These are phyloP conservation scores for Backusella parvicylindrica DNA, from an alignment of 192 early-diverging fungal species.

Conservation along the genomic window DNA sequence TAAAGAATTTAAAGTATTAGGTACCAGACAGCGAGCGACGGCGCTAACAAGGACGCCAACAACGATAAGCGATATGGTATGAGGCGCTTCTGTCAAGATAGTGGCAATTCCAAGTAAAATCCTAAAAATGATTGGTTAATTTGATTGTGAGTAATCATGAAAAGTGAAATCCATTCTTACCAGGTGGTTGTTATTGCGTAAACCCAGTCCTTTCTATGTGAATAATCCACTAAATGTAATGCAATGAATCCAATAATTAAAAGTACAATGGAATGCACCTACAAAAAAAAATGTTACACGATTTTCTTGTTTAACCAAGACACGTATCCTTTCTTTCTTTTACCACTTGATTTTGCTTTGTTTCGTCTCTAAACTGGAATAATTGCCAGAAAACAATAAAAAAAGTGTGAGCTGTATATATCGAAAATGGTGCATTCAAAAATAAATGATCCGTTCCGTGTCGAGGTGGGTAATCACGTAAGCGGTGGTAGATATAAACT, in stretches of 20 bases:
- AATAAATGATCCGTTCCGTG: conserved; percentile 30
- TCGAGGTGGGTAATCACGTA: conserved; percentile 34
- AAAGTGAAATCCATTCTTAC: conserved; percentile 1
- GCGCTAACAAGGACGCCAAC: conserved; percentile 32
- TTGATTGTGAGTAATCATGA: not conserved
- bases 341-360: conserved; percentile 1
- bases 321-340: not conserved
- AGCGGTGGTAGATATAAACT: conserved; percentile 26
- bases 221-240: conserved; percentile 28
- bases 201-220: conserved; percentile 32
- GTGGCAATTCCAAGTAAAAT: conserved; percentile 13
- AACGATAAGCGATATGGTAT: conserved; percentile 25
- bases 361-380: conserved; percentile 20
- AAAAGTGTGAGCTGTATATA: conserved; percentile 25
- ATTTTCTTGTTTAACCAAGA: not conserved
- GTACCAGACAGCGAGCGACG: conserved; percentile 26
- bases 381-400: conserved; percentile 16
- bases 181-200: conserved; percentile 33
- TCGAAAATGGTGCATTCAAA: conserved; percentile 41
- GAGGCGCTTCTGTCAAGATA: conserved; percentile 8
- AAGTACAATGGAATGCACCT: not conserved
- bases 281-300: not conserved
- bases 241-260: conserved; percentile 18
- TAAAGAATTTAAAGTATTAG: conserved; percentile 11
- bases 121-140: conserved; percentile 11